Evolutionary conservation across 768 basidiomycete genomes (phyloP), one percentile per base, ranked within the genome.

Genomic region (Amanita jacksonii): DNA sequence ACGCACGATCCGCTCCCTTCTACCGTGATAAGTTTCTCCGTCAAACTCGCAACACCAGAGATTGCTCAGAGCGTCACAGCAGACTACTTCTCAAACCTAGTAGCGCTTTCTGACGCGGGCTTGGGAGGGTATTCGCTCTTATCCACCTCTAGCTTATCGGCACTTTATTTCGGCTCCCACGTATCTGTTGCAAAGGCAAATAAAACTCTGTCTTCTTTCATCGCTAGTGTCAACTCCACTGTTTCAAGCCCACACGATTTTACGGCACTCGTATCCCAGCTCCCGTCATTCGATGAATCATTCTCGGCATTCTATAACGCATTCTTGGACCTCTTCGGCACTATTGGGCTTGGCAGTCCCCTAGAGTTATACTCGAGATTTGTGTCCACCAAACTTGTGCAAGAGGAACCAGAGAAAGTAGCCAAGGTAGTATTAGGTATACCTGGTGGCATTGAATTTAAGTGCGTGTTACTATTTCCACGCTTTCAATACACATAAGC

Each of bases 61-160:
- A 46, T 52, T 1, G 54, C 63, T 0, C 45, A 57, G 10, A 54
- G 53, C 0, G 55, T 70, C 23, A 45, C 62, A 9, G 61, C 64
- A 0, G 63, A 64, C 41, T 57, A 65, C 22, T 31, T 71, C 23
- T 64, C 52, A 16, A 45, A 60, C n/a, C 62, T 59, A 25, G 61
- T 63, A 0, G 48, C 53, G 6, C 53, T 73, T 10, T 60, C 69
- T 5, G 68, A 72, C 27, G 56, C 52, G 1, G 69, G 66, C 1
- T 74, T 70, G 72, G 64, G 66, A n/a, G 70, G 68, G 2, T 72
- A 65, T 35, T 56, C 48, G 0, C 38, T 15, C 5, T 38, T 62
- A 12, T 50, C 55, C n/a, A 52, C 16, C 38, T 34, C 16, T 24
- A 41, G 23, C 51, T 28, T 37, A 6, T 19, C 28, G 51, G 25